Percentiles rank a stretch among this genome's conserved stretches.
Conservation (phyloP, 2,329 filamentous ascomycete genomes). For the Fusarium sp. region DNA sequence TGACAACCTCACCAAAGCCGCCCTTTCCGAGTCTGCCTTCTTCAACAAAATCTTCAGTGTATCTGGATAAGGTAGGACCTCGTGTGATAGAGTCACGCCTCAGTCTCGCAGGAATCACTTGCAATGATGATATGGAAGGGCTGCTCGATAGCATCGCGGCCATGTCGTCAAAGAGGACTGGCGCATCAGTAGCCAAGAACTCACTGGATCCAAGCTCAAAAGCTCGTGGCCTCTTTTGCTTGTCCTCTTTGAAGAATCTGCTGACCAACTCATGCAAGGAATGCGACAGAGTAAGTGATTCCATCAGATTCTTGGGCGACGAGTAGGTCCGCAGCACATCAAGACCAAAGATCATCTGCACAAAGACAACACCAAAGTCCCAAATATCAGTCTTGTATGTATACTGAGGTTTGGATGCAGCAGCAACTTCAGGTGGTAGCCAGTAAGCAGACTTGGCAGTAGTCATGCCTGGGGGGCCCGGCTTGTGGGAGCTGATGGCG, state of each 20-base stretch:
- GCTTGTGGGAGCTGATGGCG: slow-evolving; percentile 65
- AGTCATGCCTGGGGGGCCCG: slow-evolving; percentile 64
- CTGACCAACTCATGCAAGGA: slow-evolving; percentile 83
- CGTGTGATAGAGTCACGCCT: slow-evolving; percentile 73
- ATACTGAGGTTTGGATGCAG: slow-evolving; percentile 70
- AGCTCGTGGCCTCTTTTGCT: slow-evolving; percentile 85
- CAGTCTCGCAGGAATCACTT: slow-evolving; percentile 59
- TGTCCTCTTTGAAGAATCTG: slow-evolving; percentile 86
- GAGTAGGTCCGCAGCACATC: slow-evolving; percentile 81
- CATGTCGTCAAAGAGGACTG: slow-evolving; percentile 64
- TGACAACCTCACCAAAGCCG: slow-evolving; percentile 96
- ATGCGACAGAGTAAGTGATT: slow-evolving; percentile 77
- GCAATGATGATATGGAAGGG: slow-evolving; percentile 57
- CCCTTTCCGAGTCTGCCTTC: slow-evolving; percentile 90
- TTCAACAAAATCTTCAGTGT: slow-evolving; percentile 90
- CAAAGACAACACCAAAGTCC: slow-evolving; percentile 90
- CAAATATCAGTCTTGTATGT: slow-evolving; percentile 90
- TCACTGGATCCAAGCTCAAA: slow-evolving; percentile 78
- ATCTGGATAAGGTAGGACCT: slow-evolving; percentile 73
- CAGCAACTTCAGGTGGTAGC: slow-evolving; percentile 82
- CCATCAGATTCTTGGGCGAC: slow-evolving; percentile 80
- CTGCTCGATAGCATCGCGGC: slow-evolving; percentile 54
- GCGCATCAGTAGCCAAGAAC: slow-evolving; percentile 74
- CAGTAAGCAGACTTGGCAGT: slow-evolving; percentile 83
- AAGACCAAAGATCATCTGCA: slow-evolving; percentile 94